Evolutionary conservation across 1,284 basidiomycete species (phyloP), one percentile per base, ranked within the genome.

Genomic region (Xerocomus amazonicus): DNA sequence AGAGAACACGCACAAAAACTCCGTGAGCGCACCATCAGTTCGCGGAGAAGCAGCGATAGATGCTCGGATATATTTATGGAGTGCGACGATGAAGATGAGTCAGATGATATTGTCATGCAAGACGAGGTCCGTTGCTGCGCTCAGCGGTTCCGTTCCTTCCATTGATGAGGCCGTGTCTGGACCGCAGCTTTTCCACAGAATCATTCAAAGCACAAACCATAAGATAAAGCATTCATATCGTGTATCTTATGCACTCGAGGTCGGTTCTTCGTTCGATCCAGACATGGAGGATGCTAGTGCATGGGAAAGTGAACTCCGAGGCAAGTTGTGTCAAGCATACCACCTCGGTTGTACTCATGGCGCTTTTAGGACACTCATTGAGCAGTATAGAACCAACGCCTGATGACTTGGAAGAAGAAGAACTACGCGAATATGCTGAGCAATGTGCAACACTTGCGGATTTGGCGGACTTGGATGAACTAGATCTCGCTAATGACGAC

Each of bases 231-330:
- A 85, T 58, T 62, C 71, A 0, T 85, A 81, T 56, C 73, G 76
- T 8, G 58, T 84, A 1, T 86, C 83, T 2, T 87, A 82, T 55
- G 73, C 78, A 28, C 60, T 69, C n/a, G 83, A 87, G 52, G 84
- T 87, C 7, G 84, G 85, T 8, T 86, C 84, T 14, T 87, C 85
- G 1, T 78, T 84, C 50, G 85, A 87, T 59, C 85, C 85, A 4
- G 78, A 80, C 58, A 68, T 85, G 61, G 83, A 87, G 33, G 82
- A 87, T 53, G 64, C 77, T 4, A 68, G 57, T 14, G 63, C 68
- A 27, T 85, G 84, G 83, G 84, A 87, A 60, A 59, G 67, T 28
- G 79, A 80, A 38, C 61, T 84, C 3, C 58, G 56, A 57, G 71
- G 78, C 73, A 47, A 48, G 64, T 40, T 41, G 16, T 12, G 28